phyloP scores from a whole-genome alignment of 208 protist species.

The Trypanosoma rangeli region DNA sequence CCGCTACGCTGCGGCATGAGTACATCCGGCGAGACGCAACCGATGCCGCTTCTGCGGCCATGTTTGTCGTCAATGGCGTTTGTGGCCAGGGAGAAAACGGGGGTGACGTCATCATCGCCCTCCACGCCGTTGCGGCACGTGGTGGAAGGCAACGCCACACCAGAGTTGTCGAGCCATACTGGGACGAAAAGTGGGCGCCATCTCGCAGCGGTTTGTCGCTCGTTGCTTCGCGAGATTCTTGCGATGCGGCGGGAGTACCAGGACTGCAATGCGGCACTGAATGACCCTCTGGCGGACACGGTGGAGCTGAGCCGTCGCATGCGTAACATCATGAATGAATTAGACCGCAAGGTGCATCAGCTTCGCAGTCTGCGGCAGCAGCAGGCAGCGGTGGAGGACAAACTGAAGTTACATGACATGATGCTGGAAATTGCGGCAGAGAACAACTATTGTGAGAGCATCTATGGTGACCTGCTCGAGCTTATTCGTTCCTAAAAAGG shows the following conservation, averaged over 20 bases:
- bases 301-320: slow-evolving; percentile 68
- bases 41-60: not conserved
- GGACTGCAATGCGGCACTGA: slow-evolving; percentile 40
- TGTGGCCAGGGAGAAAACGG: not conserved
- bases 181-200: slow-evolving; percentile 24
- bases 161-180: not conserved
- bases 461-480: slow-evolving; percentile 68
- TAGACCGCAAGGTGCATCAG: slow-evolving; percentile 71
- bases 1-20: slow-evolving; percentile 9
- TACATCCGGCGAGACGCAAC: not conserved
- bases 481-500: slow-evolving; percentile 40
- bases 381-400: slow-evolving; percentile 41
- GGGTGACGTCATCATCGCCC: not conserved
- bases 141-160: not conserved
- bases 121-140: slow-evolving; percentile 6
- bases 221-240: slow-evolving; percentile 56
- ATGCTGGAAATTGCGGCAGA: slow-evolving; percentile 64
- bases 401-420: slow-evolving; percentile 59
- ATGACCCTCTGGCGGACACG: slow-evolving; percentile 46
- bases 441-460: slow-evolving; percentile 68
- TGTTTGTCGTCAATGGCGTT: not conserved
- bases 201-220: slow-evolving; percentile 43
- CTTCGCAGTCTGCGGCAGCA: slow-evolving; percentile 52
- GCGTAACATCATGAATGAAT: slow-evolving; percentile 49
- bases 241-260: slow-evolving; percentile 52